Evolutionary conservation across 2,329 filamentous ascomycete genomes (phyloP).

Genomic region (Knufia fluminis): DNA sequence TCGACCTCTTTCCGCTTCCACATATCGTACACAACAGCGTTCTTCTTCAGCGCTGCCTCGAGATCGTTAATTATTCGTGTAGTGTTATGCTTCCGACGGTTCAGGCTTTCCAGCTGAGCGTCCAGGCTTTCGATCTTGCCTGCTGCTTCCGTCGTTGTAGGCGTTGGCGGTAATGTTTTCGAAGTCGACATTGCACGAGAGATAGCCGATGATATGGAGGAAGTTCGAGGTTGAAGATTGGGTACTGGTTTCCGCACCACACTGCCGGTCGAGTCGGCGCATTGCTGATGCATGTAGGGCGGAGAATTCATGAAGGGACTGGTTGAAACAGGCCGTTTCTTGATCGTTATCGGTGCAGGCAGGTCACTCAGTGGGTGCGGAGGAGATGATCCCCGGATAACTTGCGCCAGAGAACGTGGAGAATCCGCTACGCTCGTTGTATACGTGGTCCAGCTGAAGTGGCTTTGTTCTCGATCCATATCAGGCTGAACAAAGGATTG

Average conservation of each 20-base stretch:
- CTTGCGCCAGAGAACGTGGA: slow-evolving; percentile 31
- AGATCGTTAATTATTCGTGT: slow-evolving; percentile 65
- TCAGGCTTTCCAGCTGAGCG: slow-evolving; percentile 55
- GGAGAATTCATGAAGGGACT: slow-evolving; percentile 15
- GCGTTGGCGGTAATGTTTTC: slow-evolving; percentile 54
- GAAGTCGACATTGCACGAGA: slow-evolving; percentile 14
- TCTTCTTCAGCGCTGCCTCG: slow-evolving; percentile 66
- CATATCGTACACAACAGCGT: slow-evolving; percentile 58
- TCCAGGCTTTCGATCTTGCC: slow-evolving; percentile 60
- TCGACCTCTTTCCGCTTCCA: slow-evolving; percentile 50
- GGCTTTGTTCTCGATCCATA: slow-evolving; percentile 32
- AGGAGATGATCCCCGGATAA: slow-evolving; percentile 31
- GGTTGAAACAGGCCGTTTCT: slow-evolving; percentile 29
- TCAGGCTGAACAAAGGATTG: background rate
- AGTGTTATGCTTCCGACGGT: slow-evolving; percentile 61
- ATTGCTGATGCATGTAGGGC: slow-evolving; percentile 14
- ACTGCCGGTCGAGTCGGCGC: slow-evolving; percentile 16
- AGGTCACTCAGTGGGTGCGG: slow-evolving; percentile 28
- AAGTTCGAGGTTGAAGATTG: slow-evolving; percentile 25
- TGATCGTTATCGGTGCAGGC: slow-evolving; percentile 31
- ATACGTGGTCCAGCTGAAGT: slow-evolving; percentile 57
- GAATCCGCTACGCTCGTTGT: slow-evolving; percentile 39
- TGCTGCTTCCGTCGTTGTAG: slow-evolving; percentile 50
- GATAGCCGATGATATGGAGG: slow-evolving; percentile 36
- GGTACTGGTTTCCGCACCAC: slow-evolving; percentile 27